phyloP scores from a whole-genome alignment of 306 rosid genomes.

The Lotus japonicus region DNA sequence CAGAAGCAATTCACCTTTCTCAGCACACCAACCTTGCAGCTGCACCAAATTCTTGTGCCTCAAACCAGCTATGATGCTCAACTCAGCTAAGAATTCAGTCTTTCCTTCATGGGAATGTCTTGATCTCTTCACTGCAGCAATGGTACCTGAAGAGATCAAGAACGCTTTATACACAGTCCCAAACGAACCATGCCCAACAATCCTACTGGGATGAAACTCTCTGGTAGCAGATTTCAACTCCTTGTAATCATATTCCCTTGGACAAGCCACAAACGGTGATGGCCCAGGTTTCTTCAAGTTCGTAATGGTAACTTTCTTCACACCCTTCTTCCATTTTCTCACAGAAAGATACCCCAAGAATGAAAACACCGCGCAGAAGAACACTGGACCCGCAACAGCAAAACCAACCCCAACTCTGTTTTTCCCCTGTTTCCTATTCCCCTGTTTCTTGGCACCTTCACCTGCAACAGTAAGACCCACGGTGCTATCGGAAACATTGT shows the following conservation, averaged over 20 bases:
- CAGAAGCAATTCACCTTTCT: constrained; percentile 11
- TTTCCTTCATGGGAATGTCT: constrained; percentile 27
- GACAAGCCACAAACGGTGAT: constrained; percentile 34
- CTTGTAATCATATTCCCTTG: constrained; percentile 53
- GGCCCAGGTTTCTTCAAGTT: constrained; percentile 39
- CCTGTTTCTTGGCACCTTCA: background rate
- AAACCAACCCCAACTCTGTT: constrained; percentile 41
- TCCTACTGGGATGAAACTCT: constrained; percentile 67
- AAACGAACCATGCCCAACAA: constrained; percentile 65
- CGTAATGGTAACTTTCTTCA: background rate
- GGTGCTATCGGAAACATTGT: constrained; percentile 54
- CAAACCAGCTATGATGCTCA: constrained; percentile 12
- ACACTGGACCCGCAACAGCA: constrained; percentile 45
- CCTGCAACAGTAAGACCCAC: background rate
- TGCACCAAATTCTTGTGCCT: constrained; percentile 16
- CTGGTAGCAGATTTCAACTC: constrained; percentile 51
- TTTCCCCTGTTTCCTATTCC: background rate
- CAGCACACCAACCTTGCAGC: constrained; percentile 9
- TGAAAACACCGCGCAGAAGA: constrained; percentile 30
- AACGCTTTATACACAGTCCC: constrained; percentile 75
- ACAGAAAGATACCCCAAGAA: constrained; percentile 36
- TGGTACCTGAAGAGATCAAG: constrained; percentile 36
- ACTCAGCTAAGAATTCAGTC: constrained; percentile 12
- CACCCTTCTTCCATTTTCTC: constrained; percentile 34
- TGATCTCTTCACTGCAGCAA: constrained; percentile 30